Evolutionary conservation across 140 eudicot species (phyloP).

Genomic region (Bidens hawaiensis): DNA sequence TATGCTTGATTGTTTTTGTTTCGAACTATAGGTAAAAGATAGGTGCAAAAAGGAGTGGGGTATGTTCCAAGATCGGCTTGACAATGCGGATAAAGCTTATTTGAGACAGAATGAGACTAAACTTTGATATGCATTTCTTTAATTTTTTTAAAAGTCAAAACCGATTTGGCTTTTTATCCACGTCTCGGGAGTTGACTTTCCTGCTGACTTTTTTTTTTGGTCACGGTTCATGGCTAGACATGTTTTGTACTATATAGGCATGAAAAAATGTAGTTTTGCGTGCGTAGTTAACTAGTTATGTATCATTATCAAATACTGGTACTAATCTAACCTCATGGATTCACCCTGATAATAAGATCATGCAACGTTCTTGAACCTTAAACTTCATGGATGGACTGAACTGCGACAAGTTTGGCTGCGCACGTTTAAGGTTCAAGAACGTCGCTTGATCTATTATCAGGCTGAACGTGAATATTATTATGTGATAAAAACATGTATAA

Average conservation of each 20-base stretch:
- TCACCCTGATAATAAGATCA: not conserved
- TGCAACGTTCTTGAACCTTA: not conserved
- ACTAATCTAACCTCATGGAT: not conserved
- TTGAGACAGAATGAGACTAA: conserved; percentile 31
- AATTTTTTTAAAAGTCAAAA: not conserved
- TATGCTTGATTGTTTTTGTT: not conserved
- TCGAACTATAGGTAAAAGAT: conserved; percentile 36
- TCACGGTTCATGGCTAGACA: conserved; percentile 10
- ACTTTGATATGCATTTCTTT: conserved; percentile 16
- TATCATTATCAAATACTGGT: conserved; percentile 5
- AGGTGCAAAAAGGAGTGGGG: conserved; percentile 66
- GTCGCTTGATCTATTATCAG: too few relatives aligned
- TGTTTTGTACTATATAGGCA: conserved; percentile 21
- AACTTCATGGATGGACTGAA: too few relatives aligned
- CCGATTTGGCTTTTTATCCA: conserved; percentile 13
- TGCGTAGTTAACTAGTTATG: too few relatives aligned
- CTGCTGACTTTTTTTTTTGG: not conserved
- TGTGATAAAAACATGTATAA: too few relatives aligned
- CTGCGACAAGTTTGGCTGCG: too few relatives aligned
- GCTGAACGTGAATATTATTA: too few relatives aligned
- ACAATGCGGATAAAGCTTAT: conserved; percentile 46
- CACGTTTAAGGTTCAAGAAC: too few relatives aligned
- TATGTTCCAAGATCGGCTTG: conserved; percentile 51
- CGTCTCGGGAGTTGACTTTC: conserved; percentile 9
- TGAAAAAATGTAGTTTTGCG: conserved; percentile 23